Evolutionary conservation across 768 basidiomycete species (phyloP).

Genomic region (Nidula microcarpa): DNA sequence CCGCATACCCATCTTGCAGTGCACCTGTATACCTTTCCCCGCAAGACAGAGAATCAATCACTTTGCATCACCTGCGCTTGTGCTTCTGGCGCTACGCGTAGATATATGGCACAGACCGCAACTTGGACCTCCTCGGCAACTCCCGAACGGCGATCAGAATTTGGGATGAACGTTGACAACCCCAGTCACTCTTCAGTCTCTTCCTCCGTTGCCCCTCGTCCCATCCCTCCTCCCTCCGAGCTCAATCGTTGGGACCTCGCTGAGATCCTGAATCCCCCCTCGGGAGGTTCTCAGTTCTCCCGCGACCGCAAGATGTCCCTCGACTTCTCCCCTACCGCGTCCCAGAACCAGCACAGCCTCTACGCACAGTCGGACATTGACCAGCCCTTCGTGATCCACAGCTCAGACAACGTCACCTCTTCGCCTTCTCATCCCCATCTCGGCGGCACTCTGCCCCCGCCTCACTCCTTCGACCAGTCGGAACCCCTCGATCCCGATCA

Average conservation of each 20-base stretch:
- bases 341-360: slow-evolving; percentile 43
- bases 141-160: slow-evolving; percentile 53
- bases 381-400: slow-evolving; percentile 43
- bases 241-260: slow-evolving; percentile 36
- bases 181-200: neutral
- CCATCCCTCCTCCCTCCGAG: slow-evolving; percentile 26
- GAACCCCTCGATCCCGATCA: slow-evolving; percentile 61
- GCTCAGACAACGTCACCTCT: slow-evolving; percentile 33
- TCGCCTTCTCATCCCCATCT: slow-evolving; percentile 33
- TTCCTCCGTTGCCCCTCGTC: slow-evolving; percentile 30
- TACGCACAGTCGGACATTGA: slow-evolving; percentile 60
- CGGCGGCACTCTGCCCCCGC: slow-evolving; percentile 22
- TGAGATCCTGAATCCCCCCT: slow-evolving; percentile 41
- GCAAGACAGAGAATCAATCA: too few species aligned
- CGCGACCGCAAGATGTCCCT: slow-evolving; percentile 37
- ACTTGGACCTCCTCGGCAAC: slow-evolving; percentile 15
- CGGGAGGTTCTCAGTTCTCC: slow-evolving; percentile 11
- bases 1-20: too few species aligned
- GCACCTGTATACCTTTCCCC: too few species aligned
- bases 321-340: slow-evolving; percentile 43
- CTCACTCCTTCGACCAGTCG: slow-evolving; percentile 43
- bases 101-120: neutral
- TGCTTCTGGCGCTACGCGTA: neutral
- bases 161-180: slow-evolving; percentile 25
- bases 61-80: too few species aligned